Evolutionary conservation across 768 basidiomycete genomes (phyloP).

Genomic region (Infundibulicybe gibba): DNA sequence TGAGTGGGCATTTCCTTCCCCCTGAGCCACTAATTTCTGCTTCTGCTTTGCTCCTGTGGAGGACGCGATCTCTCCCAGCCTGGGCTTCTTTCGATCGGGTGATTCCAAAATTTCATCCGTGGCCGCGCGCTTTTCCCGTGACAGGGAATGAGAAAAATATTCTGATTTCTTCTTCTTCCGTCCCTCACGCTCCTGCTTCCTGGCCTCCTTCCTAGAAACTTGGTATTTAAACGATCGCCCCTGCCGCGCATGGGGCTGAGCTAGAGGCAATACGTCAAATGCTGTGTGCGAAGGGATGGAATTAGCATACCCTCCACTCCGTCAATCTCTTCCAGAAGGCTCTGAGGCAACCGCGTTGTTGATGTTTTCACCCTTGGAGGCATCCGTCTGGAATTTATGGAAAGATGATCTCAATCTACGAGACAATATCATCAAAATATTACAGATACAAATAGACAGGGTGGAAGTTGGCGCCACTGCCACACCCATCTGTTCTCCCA

Average conservation of each 20-base stretch:
- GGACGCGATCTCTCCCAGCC: slow-evolving; percentile 9
- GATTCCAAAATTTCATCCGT: slow-evolving; percentile 44
- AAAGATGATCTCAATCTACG: no score
- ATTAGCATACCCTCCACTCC: slow-evolving; percentile 11
- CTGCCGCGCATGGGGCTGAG: slow-evolving; percentile 10
- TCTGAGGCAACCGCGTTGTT: slow-evolving; percentile 33
- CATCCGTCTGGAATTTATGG: slow-evolving; percentile 10
- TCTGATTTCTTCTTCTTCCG: slow-evolving; percentile 63
- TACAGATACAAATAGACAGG: no score
- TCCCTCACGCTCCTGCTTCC: slow-evolving; percentile 58
- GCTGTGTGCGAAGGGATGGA: not conserved
- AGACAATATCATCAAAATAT: no score
- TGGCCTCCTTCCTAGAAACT: slow-evolving; percentile 53
- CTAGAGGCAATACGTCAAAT: slow-evolving; percentile 10
- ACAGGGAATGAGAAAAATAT: slow-evolving; percentile 40
- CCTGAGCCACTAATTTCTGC: not conserved
- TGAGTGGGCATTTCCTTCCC: not conserved
- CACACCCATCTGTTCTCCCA: no score
- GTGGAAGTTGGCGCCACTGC: no score
- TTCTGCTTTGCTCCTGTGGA: not conserved
- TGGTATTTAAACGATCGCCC: slow-evolving; percentile 12
- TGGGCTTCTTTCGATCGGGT: slow-evolving; percentile 48
- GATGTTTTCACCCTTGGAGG: slow-evolving; percentile 28
- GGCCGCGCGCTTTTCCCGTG: slow-evolving; percentile 26
- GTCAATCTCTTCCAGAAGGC: slow-evolving; percentile 24